A percentile compares a stretch with the other conserved stretches of the same genome.
These are phyloP conservation scores for Boletus tomentosulus DNA, from an alignment of 768 basidiomycete species.

Conservation along the genomic window DNA sequence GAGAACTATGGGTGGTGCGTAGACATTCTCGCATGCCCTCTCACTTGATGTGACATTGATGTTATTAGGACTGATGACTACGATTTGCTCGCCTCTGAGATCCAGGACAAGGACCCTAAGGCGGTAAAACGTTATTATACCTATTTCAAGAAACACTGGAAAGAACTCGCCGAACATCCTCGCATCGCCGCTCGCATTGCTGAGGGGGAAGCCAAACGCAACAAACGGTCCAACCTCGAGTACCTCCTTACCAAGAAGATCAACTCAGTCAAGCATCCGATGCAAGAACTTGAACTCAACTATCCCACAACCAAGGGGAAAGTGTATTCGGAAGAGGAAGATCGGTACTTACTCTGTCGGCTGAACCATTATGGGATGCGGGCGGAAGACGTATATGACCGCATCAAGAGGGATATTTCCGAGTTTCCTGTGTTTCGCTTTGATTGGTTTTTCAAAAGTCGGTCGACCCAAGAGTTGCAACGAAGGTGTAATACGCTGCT, in stretches of 20 bases:
- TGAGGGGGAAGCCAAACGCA: conserved; percentile 87
- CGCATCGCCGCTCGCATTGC: conserved; percentile 80
- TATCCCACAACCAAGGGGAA: conserved; percentile 97
- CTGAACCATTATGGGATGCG: conserved; percentile 89
- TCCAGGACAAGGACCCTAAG: conserved; percentile 77
- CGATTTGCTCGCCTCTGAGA: conserved; percentile 72
- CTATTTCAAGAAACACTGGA: conserved; percentile 88
- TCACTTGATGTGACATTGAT: not conserved
- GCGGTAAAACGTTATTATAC: conserved; percentile 76
- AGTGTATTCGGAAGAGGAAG: conserved; percentile 95
- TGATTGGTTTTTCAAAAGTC: conserved; percentile 97
- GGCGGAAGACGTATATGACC: conserved; percentile 84
- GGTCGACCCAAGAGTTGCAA: conserved; percentile 77
- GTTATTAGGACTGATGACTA: conserved; percentile 58
- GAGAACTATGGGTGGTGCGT: conserved; percentile 79
- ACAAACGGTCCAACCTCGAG: conserved; percentile 78
- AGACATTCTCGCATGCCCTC: not conserved
- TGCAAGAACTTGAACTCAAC: conserved; percentile 95
- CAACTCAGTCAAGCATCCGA: conserved; percentile 76
- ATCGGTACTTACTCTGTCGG: conserved; percentile 89
- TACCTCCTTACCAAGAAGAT: conserved; percentile 81
- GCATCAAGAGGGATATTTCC: conserved; percentile 93
- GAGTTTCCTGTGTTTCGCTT: conserved; percentile 98
- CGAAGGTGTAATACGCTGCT: conserved; percentile 84
- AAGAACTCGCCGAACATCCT: conserved; percentile 66